Evolutionary conservation across 306 rosid species (phyloP), one percentile per base, ranked within the genome.

Genomic region (Lathyrus aphaca): DNA sequence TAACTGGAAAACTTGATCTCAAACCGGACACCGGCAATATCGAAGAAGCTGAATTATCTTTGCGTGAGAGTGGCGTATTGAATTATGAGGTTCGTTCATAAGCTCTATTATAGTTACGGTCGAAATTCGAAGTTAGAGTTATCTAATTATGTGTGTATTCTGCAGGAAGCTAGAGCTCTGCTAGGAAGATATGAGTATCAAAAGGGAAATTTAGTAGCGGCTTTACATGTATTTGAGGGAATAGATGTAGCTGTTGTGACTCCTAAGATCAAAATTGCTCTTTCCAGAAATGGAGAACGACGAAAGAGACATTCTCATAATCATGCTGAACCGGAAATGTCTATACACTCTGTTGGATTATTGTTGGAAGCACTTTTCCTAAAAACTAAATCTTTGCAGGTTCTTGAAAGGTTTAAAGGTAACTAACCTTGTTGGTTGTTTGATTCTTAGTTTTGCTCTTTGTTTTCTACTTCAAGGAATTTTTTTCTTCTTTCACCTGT

Each of bases 121-220:
- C 40, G 10, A 48, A 66, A 61, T 72, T 71, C 57, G 51, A 46
- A 70, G 51, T 48, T 11, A 50, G 64, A 64, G 48, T 35, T 35
- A 35, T 7, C 10, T 35, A 35, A 35, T 35, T 39, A 39, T 77
- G 38, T 75, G 42, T 69, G 65, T 56, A 32, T 49, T 81, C 48
- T 84, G 81, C 88, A 89, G 99, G 99, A 91, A 86, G 97, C 97
- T 74, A 87, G 97, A 82, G 97, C 97, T 29, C 73, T 87, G 69
- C 81, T 95, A 71, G 99, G 99, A 66, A 86, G 95, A 82, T 86
- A 85, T 60, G 97, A 95, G 76, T 95, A 89, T 81, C 95, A 88
- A 74, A 95, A 95, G 76, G 99, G 99, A 82, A 95, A 95, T 71
- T 60, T 86, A 58, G 93, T 86, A 80, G 88, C 95, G 44, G 99